Percentiles rank a stretch among this genome's conserved stretches.
phyloP scores from a whole-genome alignment of 1,284 basidiomycete species.

The Xerocomus nothofagi region DNA sequence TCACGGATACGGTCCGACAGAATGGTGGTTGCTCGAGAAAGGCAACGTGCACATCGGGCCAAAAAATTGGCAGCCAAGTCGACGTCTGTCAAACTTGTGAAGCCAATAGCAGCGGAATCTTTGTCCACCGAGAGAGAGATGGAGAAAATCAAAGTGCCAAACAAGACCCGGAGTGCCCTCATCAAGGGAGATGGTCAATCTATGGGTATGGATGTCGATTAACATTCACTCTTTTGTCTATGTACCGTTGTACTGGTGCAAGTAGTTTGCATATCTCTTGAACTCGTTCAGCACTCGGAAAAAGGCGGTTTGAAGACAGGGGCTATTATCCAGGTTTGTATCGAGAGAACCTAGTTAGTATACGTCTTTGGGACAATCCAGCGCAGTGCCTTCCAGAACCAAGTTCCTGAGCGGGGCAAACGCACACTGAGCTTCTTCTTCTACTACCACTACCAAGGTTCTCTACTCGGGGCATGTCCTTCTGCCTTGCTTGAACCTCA shows the following conservation, averaged over 20 bases:
- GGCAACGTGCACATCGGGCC: conserved; percentile 64
- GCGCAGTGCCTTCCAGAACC: background rate
- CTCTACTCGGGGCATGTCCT: conserved; percentile 21
- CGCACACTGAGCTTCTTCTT: background rate
- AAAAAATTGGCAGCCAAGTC: conserved; percentile 61
- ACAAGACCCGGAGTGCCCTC: conserved; percentile 70
- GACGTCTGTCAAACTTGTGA: conserved; percentile 67
- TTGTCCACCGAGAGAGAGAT: conserved; percentile 51
- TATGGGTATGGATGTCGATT: conserved; percentile 84
- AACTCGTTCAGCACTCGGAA: too few species aligned
- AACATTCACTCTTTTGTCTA: conserved; percentile 15
- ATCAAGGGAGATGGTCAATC: conserved; percentile 73
- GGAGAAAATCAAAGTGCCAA: conserved; percentile 80
- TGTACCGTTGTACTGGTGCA: conserved; percentile 1
- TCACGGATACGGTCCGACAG: conserved; percentile 40
- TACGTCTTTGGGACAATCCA: background rate
- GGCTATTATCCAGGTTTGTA: conserved; percentile 27
- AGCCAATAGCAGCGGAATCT: conserved; percentile 57
- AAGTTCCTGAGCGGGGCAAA: conserved; percentile 5
- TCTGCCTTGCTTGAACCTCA: conserved; percentile 18
- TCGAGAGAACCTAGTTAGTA: background rate
- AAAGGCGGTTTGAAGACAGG: conserved; percentile 10
- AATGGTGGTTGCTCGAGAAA: conserved; percentile 79
- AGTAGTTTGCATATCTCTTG: background rate
- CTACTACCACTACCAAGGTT: background rate